Base-by-base conservation (phyloP, 768 basidiomycete species). In the Kwoniella sp. region DNA sequence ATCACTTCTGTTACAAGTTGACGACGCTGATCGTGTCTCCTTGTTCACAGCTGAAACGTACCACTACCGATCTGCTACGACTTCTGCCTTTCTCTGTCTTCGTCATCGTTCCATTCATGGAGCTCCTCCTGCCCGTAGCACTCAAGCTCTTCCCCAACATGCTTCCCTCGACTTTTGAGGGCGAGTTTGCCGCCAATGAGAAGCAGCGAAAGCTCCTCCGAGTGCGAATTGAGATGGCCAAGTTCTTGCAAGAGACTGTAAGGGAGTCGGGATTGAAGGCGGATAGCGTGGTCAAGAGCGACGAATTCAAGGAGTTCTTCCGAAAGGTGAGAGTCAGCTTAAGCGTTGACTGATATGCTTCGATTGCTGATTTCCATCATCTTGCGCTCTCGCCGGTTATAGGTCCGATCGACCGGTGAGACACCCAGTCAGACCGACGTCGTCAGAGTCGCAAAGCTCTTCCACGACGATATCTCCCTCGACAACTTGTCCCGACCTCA, bases 301-400 rank as follows among this genome's bases (percentile, higher is more conserved):
- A 96, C 58, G 91, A 92, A 44, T 99, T 99, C 86, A 97, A 97
- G 78, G 92, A 95, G 80, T 99, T 99, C 83, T 99, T 99, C 88
- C 87, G 92, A 77, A 98, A 98, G 83, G 92, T 91, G 56, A 30
- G 81, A 13, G 46, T 29, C 44, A 29, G 46, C 40, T 53, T 36
- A 37, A 1, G 25, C 1, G 37, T 21, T 58, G 9, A 27, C 3
- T 22, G 48, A 33, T 48, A 17, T 2, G 30, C 15, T n/a, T 19
- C 53, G 29, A 25, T 64, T n/a, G 19, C 29, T 55, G 25, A 49
- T 25, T 19, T 27, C 36, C 49, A 33, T 33, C 33, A 6, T 6
- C 33, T 33, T 33, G 6, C 33, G 33, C 7, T 13, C 33, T 24
- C 22, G 48, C 36, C 36, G 33, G 46, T 27, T n/a, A 6, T 68